Base-by-base conservation (phyloP, 345 rosid genomes). In the Fremontodendron californicum region DNA sequence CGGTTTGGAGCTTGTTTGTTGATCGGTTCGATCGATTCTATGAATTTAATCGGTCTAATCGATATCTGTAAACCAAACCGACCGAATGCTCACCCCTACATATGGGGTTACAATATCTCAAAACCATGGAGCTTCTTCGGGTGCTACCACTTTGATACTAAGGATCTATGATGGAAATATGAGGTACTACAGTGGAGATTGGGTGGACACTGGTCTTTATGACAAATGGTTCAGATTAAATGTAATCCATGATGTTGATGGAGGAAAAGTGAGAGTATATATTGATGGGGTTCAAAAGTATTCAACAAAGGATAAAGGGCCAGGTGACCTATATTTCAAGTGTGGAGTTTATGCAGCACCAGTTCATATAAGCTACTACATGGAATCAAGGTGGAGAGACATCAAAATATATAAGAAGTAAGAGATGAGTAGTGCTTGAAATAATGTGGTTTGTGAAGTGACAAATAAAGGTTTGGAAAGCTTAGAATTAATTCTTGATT, bases 171-270 rank as follows among this genome's bases (percentile, higher is more conserved):
- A 78, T 2, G 87, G 89, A 1, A 60, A 80, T 40, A 11, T 82
- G 75, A 76, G 82, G 71, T 86, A 76, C 75, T 80, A 86, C 39
- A 82, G 75, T 15, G n/a, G 46, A 0, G 81, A 74, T 25, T n/a
- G 74, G 52, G 62, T 82, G 2, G 80, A 54, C 0, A 78, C 68
- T 0, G 72, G 40, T 42, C 73, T 86, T 1, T 77, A 86, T 6
- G 87, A 86, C 71, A 61, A 23, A 63, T 86, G 87, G 89, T 84
- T 86, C 78, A 60, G 89, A 29, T 64, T 86, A 5, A 84, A 82
- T 52, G 27, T 84, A n/a, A 82, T 80, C 77, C 87, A 82, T 16
- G 78, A 84, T 12, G 85, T 84, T n/a, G 84, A 84, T 31, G 62
- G 46, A 21, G 86, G 87, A 9, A 76, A 7, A 25, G 83, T 81